phyloP scores from a whole-genome alignment of 2,329 filamentous ascomycete species.

The Mollisiaceae sp. region DNA sequence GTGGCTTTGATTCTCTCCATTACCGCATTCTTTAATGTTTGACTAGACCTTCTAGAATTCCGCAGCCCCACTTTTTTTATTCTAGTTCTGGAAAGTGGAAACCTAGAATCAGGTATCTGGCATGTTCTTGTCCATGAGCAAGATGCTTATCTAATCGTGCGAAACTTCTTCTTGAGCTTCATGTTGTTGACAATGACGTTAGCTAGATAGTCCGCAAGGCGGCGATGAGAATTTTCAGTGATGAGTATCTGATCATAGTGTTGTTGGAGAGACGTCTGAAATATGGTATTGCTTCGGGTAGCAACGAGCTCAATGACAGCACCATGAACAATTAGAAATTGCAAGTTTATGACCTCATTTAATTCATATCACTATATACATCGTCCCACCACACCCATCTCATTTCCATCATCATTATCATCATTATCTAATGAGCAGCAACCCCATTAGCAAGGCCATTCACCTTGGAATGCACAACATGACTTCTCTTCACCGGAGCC shows the following conservation, averaged over 20 bases:
- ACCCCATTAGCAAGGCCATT: conserved; percentile 18
- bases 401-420: neutral
- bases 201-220: conserved; percentile 51
- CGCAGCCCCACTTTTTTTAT: too few relatives aligned
- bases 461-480: conserved; percentile 10
- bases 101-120: too few relatives aligned
- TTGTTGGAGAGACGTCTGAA: conserved; percentile 23
- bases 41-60: too few relatives aligned
- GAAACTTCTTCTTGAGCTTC: neutral
- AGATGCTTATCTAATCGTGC: neutral
- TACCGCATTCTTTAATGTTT: too few relatives aligned
- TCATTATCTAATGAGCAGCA: neutral
- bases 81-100: too few relatives aligned
- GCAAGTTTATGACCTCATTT: too few relatives aligned
- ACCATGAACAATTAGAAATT: too few relatives aligned
- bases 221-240: conserved; percentile 52
- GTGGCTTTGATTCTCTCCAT: too few relatives aligned
- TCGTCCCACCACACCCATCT: neutral
- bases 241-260: conserved; percentile 49
- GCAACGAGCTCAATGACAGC: too few relatives aligned
- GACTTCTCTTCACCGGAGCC: conserved; percentile 45
- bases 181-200: conserved; percentile 43
- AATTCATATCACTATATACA: neutral
- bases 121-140: too few relatives aligned
- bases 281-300: too few relatives aligned